phyloP scores from a whole-genome alignment of 129 eudicot genomes.

The sunflower (Helianthus annuus) region DNA sequence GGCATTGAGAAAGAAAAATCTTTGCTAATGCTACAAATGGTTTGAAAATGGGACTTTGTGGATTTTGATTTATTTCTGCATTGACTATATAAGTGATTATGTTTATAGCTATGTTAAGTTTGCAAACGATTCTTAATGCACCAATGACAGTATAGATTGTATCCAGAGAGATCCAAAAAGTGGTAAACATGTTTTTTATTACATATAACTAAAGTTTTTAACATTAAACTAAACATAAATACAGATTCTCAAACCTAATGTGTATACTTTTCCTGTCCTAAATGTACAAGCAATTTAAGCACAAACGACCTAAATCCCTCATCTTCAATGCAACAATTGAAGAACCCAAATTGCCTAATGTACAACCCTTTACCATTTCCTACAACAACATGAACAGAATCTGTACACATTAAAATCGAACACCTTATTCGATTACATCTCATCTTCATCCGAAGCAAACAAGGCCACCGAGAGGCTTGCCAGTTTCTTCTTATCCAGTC shows the following conservation, averaged over 20 bases:
- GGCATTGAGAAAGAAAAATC: too few species aligned
- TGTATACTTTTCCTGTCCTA: slow-evolving; percentile 22
- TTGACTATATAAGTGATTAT: too few species aligned
- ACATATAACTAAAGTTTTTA: slow-evolving; percentile 17
- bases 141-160: not conserved
- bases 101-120: too few species aligned
- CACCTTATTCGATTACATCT: slow-evolving; percentile 8
- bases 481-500: slow-evolving; percentile 54
- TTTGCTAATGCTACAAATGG: too few species aligned
- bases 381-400: slow-evolving; percentile 23
- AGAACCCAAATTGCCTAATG: slow-evolving; percentile 39
- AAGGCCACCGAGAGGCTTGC: slow-evolving; percentile 63
- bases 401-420: slow-evolving; percentile 21
- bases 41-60: too few species aligned
- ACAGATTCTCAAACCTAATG: slow-evolving; percentile 19
- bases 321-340: slow-evolving; percentile 47
- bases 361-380: slow-evolving; percentile 24
- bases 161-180: not conserved
- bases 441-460: slow-evolving; percentile 51
- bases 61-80: too few species aligned
- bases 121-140: not conserved
- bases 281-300: slow-evolving; percentile 35
- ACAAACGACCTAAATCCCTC: slow-evolving; percentile 20
- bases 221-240: not conserved
- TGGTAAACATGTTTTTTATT: not conserved